Conservation (phyloP, 345 rosid genomes). For the Cardamine resedifolia region DNA sequence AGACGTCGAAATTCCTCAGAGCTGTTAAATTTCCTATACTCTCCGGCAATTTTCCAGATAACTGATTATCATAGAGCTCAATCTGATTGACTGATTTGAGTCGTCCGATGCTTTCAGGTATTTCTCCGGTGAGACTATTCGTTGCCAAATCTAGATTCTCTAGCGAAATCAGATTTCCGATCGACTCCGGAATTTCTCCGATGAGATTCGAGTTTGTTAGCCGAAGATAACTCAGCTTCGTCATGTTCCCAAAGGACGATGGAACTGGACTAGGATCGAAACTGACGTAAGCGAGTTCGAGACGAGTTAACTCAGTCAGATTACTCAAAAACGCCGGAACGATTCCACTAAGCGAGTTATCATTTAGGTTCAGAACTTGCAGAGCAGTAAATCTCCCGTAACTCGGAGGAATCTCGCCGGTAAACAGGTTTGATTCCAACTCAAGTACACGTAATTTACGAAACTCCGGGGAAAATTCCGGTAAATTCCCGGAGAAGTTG, state of each 20-base stretch:
- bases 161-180: slow-evolving; percentile 46
- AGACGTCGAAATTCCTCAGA: slow-evolving; percentile 51
- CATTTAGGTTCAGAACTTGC: slow-evolving; percentile 33
- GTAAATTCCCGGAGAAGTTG: slow-evolving; percentile 54
- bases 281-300: slow-evolving; percentile 46
- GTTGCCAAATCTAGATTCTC: slow-evolving; percentile 47
- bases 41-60: slow-evolving; percentile 57
- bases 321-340: slow-evolving; percentile 55
- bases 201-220: slow-evolving; percentile 33
- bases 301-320: slow-evolving; percentile 46
- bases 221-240: slow-evolving; percentile 50
- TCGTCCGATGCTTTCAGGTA: slow-evolving; percentile 48
- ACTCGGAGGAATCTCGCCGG: slow-evolving; percentile 56
- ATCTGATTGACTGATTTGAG: slow-evolving; percentile 44
- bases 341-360: slow-evolving; percentile 47
- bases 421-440: slow-evolving; percentile 46
- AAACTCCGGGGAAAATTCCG: slow-evolving; percentile 49
- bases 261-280: slow-evolving; percentile 52
- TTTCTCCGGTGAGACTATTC: slow-evolving; percentile 54
- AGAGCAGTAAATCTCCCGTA: slow-evolving; percentile 48
- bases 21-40: slow-evolving; percentile 47
- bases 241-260: slow-evolving; percentile 45
- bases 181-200: slow-evolving; percentile 60
- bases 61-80: slow-evolving; percentile 48
- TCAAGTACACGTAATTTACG: slow-evolving; percentile 42